phyloP scores from a whole-genome alignment of 2,329 filamentous ascomycete species.

The Fonsecaea pugnacius region DNA sequence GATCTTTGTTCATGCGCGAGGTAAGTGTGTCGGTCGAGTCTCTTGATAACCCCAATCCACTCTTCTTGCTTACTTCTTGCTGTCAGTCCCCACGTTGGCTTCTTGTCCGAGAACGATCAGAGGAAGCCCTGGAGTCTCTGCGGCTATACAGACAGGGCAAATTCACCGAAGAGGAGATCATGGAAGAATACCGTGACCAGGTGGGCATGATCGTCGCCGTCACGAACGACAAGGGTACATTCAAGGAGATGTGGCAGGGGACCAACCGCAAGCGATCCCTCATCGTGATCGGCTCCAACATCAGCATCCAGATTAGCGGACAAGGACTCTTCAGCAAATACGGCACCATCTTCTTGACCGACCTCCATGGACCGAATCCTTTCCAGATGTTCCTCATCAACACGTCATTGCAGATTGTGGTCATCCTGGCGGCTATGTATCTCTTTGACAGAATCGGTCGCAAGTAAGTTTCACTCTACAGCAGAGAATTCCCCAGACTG shows the following conservation, averaged over 20 bases:
- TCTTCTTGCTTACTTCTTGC: neutral
- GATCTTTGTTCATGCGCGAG: slow-evolving; percentile 23
- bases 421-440: slow-evolving; percentile 20
- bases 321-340: slow-evolving; percentile 22
- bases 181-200: slow-evolving; percentile 19
- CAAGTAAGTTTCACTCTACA: slow-evolving; percentile 29
- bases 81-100: slow-evolving; percentile 41
- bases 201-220: slow-evolving; percentile 18
- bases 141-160: slow-evolving; percentile 19
- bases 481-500: slow-evolving; percentile 17
- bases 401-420: slow-evolving; percentile 16
- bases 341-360: slow-evolving; percentile 28
- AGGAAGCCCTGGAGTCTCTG: slow-evolving; percentile 39
- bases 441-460: slow-evolving; percentile 26
- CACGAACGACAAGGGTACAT: slow-evolving; percentile 25
- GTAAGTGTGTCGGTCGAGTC: slow-evolving; percentile 4
- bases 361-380: slow-evolving; percentile 15
- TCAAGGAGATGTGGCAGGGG: slow-evolving; percentile 27
- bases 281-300: slow-evolving; percentile 25
- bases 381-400: slow-evolving; percentile 24
- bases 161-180: slow-evolving; percentile 28
- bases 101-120: slow-evolving; percentile 38
- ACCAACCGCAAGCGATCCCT: slow-evolving; percentile 23
- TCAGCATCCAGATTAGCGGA: slow-evolving; percentile 26
- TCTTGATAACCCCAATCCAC: neutral